Base-by-base conservation (phyloP, 108 stramenopile genomes). In the Mediolabrus comicus region DNA sequence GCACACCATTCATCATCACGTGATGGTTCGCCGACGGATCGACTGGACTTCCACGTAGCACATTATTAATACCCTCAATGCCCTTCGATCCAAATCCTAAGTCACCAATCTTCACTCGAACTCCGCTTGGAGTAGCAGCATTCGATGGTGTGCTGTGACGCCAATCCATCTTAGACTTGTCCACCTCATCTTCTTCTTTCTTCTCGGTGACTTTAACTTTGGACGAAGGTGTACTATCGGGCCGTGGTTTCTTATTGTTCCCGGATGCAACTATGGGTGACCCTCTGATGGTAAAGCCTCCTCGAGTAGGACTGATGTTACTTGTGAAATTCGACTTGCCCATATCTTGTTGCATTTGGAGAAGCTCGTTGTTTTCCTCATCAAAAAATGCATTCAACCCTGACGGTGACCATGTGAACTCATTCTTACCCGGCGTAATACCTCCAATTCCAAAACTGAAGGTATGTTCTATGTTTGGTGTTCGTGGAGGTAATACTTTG, bases 11-110 rank as follows among this genome's bases (percentile, higher is more conserved):
- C 46, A 22, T 49, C 46, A 49, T 49, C 46, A 49, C 22, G 4
- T n/a, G 43, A 49, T 49, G 46, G 22, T 49, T 17, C 16, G 25
- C 31, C 29, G 30, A 24, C 25, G 56, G 1, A 9, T 61, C 56
- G 1, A 80, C 67, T 1, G 79, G 79, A 51, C 79, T 80, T 36
- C 79, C 62, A 41, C 79, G 79, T 28, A 80, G 41, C 1, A 72
- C 53, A 51, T 59, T 72, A 52, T 80, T 73, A 28, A 80, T 80
- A 16, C 60, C 62, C 19, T 72, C 72, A 12, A 72, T 67, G 22
- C 59, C 55, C 49, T 60, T 67, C 28, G 53, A 33, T 30, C 68
- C 71, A 16, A 49, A 49, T 17, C 67, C 71, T 16, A 36, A 51
- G 14, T 33, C 52, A 11, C 71, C 72, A 58, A 80, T 73, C 41